Percentiles rank a stretch among this genome's conserved stretches.
Evolutionary conservation across 2,329 filamentous ascomycete species (phyloP).

Genomic region (Paraconiothyrium brasiliense): DNA sequence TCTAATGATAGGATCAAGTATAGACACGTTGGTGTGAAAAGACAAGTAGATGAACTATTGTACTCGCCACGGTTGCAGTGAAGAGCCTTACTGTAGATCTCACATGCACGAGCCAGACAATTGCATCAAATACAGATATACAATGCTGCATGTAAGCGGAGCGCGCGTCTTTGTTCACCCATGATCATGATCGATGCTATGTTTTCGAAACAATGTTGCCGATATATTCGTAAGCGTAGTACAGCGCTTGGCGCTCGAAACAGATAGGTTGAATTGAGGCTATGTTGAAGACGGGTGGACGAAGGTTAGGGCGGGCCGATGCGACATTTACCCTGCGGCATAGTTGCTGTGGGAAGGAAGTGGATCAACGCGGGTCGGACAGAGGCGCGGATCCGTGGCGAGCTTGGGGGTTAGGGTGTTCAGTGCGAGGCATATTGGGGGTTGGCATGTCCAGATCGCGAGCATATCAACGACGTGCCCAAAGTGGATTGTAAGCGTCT

Average conservation of each 20-base stretch:
- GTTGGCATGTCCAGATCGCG: not conserved
- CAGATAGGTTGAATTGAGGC: not conserved
- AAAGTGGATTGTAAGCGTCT: constrained; percentile 8
- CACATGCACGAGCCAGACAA: not conserved
- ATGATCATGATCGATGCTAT: not conserved
- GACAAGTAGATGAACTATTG: no score
- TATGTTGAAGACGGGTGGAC: not conserved
- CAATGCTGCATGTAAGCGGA: constrained; percentile 1
- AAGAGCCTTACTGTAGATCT: not conserved
- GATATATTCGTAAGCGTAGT: not conserved
- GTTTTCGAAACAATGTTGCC: not conserved
- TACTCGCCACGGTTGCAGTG: no score
- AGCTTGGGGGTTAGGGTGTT: not conserved
- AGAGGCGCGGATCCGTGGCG: not conserved
- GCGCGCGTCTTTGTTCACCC: not conserved
- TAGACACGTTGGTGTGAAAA: no score
- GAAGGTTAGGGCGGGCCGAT: not conserved
- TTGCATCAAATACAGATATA: not conserved
- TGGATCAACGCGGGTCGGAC: not conserved
- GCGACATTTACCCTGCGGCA: constrained; percentile 4
- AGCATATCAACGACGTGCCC: not conserved
- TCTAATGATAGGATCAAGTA: no score
- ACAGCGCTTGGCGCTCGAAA: not conserved
- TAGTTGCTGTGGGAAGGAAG: not conserved
- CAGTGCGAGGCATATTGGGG: not conserved